Evolutionary conservation across 2,329 filamentous ascomycete genomes (phyloP), one percentile per base, ranked within the genome.

Genomic region (Aspergillus sp.): DNA sequence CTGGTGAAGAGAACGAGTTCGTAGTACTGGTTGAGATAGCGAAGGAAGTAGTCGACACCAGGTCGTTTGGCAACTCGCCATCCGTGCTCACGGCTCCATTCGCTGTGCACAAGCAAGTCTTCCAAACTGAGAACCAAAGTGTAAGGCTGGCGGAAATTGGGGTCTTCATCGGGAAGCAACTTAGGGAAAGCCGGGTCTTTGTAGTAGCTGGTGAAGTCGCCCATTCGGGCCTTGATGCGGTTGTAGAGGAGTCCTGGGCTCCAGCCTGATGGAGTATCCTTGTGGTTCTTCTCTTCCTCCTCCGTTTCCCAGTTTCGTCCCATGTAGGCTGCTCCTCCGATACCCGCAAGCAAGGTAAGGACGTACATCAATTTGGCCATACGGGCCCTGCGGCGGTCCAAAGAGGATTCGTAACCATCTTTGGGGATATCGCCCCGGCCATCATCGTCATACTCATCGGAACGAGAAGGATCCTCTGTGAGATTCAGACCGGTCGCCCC

Each of bases 1-100:
- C 81, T 88, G 29, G 93, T 98, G 73, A 97, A 98, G 52, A 98
- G 82, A 41, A 97, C 93, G 43, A 98, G 77, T 68, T 98, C 93
- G 64, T 96, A 98, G 77, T 98, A 97, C 68, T 96, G 90, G 69
- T 88, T 91, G 39, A 98, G 79, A 67, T 98, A 98, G 61, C 88
- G 88, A 51, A 98, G 73, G 73, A 98, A 98, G 73, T 98, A 98
- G 71, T 98, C 93, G 49, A 94, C 81, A 37, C 93, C 93, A 31
- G 93, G 93, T 39, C 93, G 82, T 74, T 98, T 98, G 27, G 93
- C 93, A 49, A 94, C 79, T 54, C 91, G 83, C 90, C 93, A 98
- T 46, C 93, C 93, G 62, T 96, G 86, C 65, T 97, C 88, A 45
- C 91, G 82, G 26, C 83, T 81, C 93, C 93, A 98, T 65, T 95